These are phyloP conservation scores for Fraxinus latifolia DNA, from an alignment of 305 asterid species.

Conservation along the genomic window DNA sequence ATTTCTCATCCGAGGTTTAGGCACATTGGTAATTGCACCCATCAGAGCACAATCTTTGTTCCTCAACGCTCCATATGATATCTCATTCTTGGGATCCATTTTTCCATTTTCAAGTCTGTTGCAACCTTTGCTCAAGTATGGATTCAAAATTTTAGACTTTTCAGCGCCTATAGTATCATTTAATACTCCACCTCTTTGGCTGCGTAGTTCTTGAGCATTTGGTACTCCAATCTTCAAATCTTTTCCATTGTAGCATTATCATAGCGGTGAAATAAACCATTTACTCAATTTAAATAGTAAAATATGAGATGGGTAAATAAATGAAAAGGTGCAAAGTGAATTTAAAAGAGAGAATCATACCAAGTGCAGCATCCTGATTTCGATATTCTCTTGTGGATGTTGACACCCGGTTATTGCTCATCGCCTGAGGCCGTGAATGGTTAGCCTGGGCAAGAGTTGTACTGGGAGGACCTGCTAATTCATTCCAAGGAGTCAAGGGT, in stretches of 20 bases:
- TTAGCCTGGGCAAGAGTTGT: constrained; percentile 46
- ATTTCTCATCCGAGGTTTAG: constrained; percentile 24
- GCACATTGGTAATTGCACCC: constrained; percentile 20
- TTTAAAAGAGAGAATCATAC: constrained; percentile 23
- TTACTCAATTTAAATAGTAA: background rate
- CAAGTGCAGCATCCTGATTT: constrained; percentile 27
- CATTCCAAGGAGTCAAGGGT: constrained; percentile 38
- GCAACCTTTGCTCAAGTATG: constrained; percentile 25
- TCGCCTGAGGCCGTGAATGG: constrained; percentile 38
- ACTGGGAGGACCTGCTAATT: constrained; percentile 36
- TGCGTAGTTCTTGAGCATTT: constrained; percentile 27
- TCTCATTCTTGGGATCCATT: constrained; percentile 21
- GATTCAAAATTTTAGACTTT: constrained; percentile 14
- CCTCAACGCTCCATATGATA: constrained; percentile 20
- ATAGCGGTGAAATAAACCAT: constrained; percentile 13
- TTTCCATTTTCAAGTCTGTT: constrained; percentile 25
- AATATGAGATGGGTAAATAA: background rate
- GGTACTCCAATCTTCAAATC: constrained; percentile 39
- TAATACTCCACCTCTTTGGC: constrained; percentile 18
- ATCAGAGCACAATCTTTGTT: constrained; percentile 26
- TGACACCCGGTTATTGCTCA: constrained; percentile 25
- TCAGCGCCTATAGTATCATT: constrained; percentile 20
- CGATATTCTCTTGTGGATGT: constrained; percentile 24
- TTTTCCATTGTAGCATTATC: constrained; percentile 31
- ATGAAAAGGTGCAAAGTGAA: background rate